phyloP scores from a whole-genome alignment of 2,329 filamentous ascomycete genomes.

The Metarhizium humberi region DNA sequence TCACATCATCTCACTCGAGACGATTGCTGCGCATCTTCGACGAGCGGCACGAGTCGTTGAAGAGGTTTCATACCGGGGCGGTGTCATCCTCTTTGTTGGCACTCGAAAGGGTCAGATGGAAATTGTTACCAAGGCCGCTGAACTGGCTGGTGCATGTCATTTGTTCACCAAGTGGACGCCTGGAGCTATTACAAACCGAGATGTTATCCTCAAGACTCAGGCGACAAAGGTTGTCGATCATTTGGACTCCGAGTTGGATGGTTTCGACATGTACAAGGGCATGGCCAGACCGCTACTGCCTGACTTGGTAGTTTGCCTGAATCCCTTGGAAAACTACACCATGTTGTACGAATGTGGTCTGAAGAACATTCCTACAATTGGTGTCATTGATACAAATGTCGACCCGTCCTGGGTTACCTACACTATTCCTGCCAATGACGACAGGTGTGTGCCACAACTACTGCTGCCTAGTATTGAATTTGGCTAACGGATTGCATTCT shows the following conservation, averaged over 20 bases:
- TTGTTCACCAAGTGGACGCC: constrained; percentile 90
- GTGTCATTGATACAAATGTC: constrained; percentile 86
- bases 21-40: constrained; percentile 81
- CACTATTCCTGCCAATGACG: constrained; percentile 92
- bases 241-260: constrained; percentile 48
- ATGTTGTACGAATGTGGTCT: constrained; percentile 84
- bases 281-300: constrained; percentile 63
- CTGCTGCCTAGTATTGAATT: not conserved
- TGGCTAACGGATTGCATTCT: constrained; percentile 14
- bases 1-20: constrained; percentile 88
- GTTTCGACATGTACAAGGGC: constrained; percentile 57
- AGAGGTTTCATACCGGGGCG: constrained; percentile 73
- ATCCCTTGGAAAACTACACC: constrained; percentile 86
- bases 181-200: constrained; percentile 83
- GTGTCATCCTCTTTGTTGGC: constrained; percentile 83
- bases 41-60: constrained; percentile 87
- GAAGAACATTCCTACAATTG: constrained; percentile 86
- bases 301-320: constrained; percentile 86
- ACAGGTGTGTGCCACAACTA: constrained; percentile 50
- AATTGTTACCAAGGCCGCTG: constrained; percentile 71
- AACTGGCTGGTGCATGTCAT: constrained; percentile 71
- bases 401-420: constrained; percentile 95
- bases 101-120: constrained; percentile 75
- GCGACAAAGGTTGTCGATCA: constrained; percentile 68
- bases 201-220: constrained; percentile 71